Base-by-base conservation (phyloP, 1,284 basidiomycete genomes). In the Tylopilus sp. region DNA sequence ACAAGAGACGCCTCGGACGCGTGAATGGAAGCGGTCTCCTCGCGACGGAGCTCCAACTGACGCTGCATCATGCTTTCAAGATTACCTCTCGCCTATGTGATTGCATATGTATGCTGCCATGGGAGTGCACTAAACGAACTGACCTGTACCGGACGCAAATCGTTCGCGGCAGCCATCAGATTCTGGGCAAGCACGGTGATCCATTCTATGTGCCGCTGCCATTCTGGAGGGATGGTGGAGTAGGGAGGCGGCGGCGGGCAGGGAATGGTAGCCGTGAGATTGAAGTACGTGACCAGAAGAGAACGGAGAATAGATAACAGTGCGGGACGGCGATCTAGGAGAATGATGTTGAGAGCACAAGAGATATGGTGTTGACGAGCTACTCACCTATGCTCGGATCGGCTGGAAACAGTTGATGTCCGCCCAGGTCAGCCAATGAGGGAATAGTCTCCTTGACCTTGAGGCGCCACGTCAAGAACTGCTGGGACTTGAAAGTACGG, bases 141-240 rank as follows among this genome's bases (percentile, higher is more conserved):
- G 55, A 82, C 86, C 73, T 89, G 87, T 9, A 89, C 83, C 3
- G 87, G 87, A n/a, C 86, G 79, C 48, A 89, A 67, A 58, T 90
- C 86, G 56, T 89, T 89, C 28, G 84, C 86, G 21, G 86, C 84
- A 7, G 85, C 86, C 84, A 89, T 87, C 35, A 89, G 71, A 63
- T 90, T 89, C 63, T 86, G 85, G n/a, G 79, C 78, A 47, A 89
- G 75, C 2, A 85, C 71, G 15, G 74, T 80, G 41, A 89, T 83
- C 87, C 87, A 90, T 60, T 87, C 84, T 4, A 85, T 72, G 44
- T 84, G 77, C 44, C 76, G 70, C 49, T 80, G 76, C 87, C 86
- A 89, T 54, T 86, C 84, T 13, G 85, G 82, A 30, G 74, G 71
- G 18, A 66, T 67, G n/a, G 68, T 65, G 10, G 75, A 66, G 28